Evolutionary conservation across 1,139 yeast genomes (phyloP).

Genomic region (Petasospora fabianii): DNA sequence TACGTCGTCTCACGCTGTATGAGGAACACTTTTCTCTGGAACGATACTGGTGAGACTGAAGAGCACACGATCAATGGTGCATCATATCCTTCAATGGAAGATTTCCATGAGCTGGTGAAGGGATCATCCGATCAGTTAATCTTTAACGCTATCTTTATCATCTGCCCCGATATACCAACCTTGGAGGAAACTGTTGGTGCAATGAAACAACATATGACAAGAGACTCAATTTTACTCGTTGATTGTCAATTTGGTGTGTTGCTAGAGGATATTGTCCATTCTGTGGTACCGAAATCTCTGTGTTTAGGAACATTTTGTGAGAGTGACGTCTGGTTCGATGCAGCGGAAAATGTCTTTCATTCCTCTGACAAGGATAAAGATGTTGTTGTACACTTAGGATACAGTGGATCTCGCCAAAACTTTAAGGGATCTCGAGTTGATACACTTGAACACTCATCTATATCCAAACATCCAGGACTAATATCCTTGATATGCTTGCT

Average conservation of each 20-base stretch:
- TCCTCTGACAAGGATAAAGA: neutral
- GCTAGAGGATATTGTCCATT: neutral
- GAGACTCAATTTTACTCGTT: neutral
- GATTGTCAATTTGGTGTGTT: conserved; percentile 1
- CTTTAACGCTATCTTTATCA: neutral
- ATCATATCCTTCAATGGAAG: too few relatives aligned
- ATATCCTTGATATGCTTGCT: neutral
- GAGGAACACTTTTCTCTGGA: neutral
- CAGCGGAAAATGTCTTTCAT: neutral
- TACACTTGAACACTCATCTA: neutral
- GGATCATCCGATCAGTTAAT: too few relatives aligned
- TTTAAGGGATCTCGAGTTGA: neutral
- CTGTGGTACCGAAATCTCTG: neutral
- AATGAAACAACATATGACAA: neutral
- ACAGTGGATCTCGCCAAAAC: neutral
- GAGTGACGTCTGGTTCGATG: neutral
- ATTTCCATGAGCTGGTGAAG: too few relatives aligned
- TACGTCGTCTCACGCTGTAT: neutral
- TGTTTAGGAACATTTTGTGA: neutral
- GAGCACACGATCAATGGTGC: too few relatives aligned
- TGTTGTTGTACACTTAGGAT: neutral
- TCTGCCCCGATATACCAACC: neutral
- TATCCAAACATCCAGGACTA: neutral
- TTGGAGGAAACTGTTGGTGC: neutral
- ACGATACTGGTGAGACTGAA: too few relatives aligned